Evolutionary conservation across 2,329 filamentous ascomycete genomes (phyloP).

Genomic region (Diplodia sapinea): DNA sequence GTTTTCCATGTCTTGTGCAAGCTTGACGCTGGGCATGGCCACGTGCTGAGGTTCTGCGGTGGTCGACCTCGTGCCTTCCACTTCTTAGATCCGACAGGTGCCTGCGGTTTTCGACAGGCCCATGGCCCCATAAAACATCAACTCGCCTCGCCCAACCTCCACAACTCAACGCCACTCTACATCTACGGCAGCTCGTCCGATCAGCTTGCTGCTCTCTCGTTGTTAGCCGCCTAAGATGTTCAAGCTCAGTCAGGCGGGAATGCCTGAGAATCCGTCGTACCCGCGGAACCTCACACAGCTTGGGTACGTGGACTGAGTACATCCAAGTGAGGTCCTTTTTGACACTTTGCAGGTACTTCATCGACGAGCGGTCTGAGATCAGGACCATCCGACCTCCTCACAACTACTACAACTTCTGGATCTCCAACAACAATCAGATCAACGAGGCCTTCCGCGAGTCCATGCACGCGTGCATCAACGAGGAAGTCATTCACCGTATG

Average conservation of each 20-base stretch:
- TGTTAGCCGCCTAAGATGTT: conserved; percentile 67
- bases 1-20: too few relatives aligned
- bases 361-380: conserved; percentile 77
- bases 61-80: not conserved
- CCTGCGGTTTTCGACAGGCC: not conserved
- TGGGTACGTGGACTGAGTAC: conserved; percentile 62
- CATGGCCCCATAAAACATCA: not conserved
- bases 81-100: not conserved
- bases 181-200: not conserved
- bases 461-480: conserved; percentile 72
- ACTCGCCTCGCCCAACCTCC: not conserved
- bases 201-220: not conserved
- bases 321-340: not conserved
- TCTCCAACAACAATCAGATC: conserved; percentile 74
- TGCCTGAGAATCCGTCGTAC: conserved; percentile 74
- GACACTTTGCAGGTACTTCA: conserved; percentile 68
- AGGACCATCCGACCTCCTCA: conserved; percentile 71
- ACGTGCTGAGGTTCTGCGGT: too few relatives aligned
- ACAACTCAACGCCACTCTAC: not conserved
- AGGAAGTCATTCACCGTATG: conserved; percentile 68
- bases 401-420: conserved; percentile 74
- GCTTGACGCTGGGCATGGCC: too few relatives aligned
- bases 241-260: conserved; percentile 68
- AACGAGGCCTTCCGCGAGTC: conserved; percentile 73
- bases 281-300: conserved; percentile 70